A percentile compares a stretch with the other conserved stretches of the same genome.
phyloP scores from a whole-genome alignment of 2,329 filamentous ascomycete genomes.

The Aspergillus proliferans region DNA sequence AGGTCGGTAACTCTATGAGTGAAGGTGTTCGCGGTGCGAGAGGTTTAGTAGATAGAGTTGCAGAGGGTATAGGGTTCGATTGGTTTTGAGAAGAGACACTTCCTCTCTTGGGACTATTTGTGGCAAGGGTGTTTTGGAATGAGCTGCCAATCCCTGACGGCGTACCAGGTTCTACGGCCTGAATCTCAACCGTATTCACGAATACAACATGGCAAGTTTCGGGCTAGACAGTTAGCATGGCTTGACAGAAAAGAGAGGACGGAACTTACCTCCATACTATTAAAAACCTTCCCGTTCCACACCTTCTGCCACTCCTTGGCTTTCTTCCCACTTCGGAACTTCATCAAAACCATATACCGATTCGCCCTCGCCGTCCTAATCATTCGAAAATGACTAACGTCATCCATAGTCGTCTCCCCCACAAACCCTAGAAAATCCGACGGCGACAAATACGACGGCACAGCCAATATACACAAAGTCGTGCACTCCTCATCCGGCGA shows the following conservation, averaged over 20 bases:
- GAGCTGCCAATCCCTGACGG: conserved; percentile 22
- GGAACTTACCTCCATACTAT: conserved; percentile 69
- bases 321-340: conserved; percentile 69
- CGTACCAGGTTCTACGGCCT: conserved; percentile 50
- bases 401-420: conserved; percentile 75
- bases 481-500: conserved; percentile 59
- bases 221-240: conserved; percentile 48
- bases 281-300: conserved; percentile 92
- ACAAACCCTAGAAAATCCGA: conserved; percentile 88
- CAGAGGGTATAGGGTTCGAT: conserved; percentile 29
- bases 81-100: conserved; percentile 21
- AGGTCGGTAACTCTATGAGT: conserved; percentile 86
- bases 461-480: conserved; percentile 85
- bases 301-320: conserved; percentile 75
- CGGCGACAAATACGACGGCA: conserved; percentile 88
- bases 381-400: conserved; percentile 91
- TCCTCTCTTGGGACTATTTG: conserved; percentile 18
- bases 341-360: conserved; percentile 91
- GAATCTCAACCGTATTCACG: conserved; percentile 84
- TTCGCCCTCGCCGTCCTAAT: conserved; percentile 84
- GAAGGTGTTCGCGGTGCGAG: conserved; percentile 72
- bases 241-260: background rate
- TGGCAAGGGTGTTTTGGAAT: conserved; percentile 54
- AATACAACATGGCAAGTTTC: conserved; percentile 95
- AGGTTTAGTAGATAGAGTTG: conserved; percentile 54